A percentile compares a stretch with the other conserved stretches of the same genome.
Evolutionary conservation across 2,329 filamentous ascomycete species (phyloP).

Genomic region (Cercospora sp.): DNA sequence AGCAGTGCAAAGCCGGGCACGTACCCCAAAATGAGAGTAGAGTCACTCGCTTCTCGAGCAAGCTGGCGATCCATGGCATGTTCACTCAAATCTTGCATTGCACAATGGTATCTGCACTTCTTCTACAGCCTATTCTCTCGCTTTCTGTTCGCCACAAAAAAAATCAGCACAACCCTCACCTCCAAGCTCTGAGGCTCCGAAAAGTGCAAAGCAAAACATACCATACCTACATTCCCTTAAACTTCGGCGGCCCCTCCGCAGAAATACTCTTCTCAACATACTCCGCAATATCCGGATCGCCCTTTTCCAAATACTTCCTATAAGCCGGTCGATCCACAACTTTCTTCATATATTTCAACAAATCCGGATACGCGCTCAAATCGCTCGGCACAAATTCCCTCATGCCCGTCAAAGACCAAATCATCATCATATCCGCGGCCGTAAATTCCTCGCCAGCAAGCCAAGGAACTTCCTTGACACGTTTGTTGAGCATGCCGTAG

Average conservation of each 20-base stretch:
- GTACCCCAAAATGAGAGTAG: too few relatives aligned
- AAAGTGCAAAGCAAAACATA: not conserved
- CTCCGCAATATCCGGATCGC: constrained; percentile 33
- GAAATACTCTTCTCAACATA: constrained; percentile 21
- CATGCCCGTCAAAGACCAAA: constrained; percentile 63
- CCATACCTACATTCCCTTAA: not conserved
- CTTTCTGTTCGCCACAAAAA: not conserved
- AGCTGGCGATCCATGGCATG: too few relatives aligned
- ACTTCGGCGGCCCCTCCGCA: constrained; percentile 22
- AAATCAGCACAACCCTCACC: not conserved
- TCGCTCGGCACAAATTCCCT: constrained; percentile 41
- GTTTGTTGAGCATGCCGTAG: constrained; percentile 52
- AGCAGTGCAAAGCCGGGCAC: too few relatives aligned
- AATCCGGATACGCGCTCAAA: constrained; percentile 27
- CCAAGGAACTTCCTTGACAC: constrained; percentile 53
- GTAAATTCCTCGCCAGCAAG: constrained; percentile 64
- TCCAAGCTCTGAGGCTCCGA: not conserved
- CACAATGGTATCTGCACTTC: too few relatives aligned
- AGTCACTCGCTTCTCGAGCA: too few relatives aligned
- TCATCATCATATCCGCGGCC: constrained; percentile 65
- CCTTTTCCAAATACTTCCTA: constrained; percentile 37
- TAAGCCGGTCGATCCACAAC: constrained; percentile 35
- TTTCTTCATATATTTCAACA: constrained; percentile 37
- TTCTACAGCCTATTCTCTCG: not conserved
- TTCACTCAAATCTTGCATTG: too few relatives aligned